Evolutionary conservation across 345 rosid species (phyloP).

Genomic region (Citropsis articulata): DNA sequence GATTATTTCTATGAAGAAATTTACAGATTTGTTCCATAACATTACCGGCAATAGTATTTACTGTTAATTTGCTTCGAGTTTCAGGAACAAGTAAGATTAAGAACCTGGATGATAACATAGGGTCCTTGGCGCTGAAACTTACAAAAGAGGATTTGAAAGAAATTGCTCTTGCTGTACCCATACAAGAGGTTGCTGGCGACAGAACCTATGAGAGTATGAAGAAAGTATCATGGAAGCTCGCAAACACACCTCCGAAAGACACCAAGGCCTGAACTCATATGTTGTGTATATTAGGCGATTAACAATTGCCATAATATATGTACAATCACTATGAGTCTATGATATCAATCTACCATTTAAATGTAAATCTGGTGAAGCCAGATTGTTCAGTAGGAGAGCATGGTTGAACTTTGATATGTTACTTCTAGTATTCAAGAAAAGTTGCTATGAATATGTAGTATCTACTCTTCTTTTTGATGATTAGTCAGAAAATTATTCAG

Average conservation of each 20-base stretch:
- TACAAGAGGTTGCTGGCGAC: slow-evolving; percentile 42
- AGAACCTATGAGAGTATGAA: slow-evolving; percentile 21
- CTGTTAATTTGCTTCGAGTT: background rate
- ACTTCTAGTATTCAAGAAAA: background rate
- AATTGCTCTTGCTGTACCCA: slow-evolving; percentile 39
- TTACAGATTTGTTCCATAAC: background rate
- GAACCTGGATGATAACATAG: slow-evolving; percentile 49
- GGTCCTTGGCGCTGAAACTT: slow-evolving; percentile 35
- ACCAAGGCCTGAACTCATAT: background rate
- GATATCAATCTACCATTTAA: background rate
- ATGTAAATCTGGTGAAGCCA: background rate
- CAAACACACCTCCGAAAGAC: slow-evolving; percentile 35
- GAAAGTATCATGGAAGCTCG: slow-evolving; percentile 30
- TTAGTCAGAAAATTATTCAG: too few relatives aligned
- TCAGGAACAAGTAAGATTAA: slow-evolving; percentile 52
- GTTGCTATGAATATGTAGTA: background rate
- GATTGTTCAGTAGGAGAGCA: background rate
- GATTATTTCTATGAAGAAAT: background rate
- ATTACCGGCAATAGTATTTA: background rate
- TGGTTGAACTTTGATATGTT: background rate
- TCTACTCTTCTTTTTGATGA: background rate
- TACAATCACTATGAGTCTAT: background rate
- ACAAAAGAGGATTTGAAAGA: slow-evolving; percentile 34
- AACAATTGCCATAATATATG: background rate
- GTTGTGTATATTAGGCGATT: background rate